Base-by-base conservation (phyloP, 306 rosid species). In the Crataegus laevigata region DNA sequence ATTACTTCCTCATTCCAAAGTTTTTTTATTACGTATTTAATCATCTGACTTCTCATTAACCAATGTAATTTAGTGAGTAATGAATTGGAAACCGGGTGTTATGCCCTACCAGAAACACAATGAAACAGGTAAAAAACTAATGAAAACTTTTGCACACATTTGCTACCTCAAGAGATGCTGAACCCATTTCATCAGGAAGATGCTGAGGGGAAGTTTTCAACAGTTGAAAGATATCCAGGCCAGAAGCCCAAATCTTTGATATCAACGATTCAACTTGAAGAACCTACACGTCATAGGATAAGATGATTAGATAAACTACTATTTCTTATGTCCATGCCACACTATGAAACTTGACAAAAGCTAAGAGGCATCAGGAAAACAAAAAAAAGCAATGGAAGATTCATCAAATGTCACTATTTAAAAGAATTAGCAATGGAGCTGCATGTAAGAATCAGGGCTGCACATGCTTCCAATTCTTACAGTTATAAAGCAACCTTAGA, bases 251-350 rank as follows among this genome's bases (percentile, higher is more conserved):
- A 67, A 84, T 86, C 87, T 81, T 84, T 79, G 84, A 86, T 80
- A 90, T 77, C 75, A 90, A 66, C 28, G 89, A 84, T 79, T 87
- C 96, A 75, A 84, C 85, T 84, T 85, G 90, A 85, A 86, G 82
- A 78, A 89, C 96, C 98, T 94, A 84, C 66, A 71, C 29, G 85
- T 58, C 81, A 82, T 68, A 82, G 73, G 79, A 13, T 45, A 71
- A n/a, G 36, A 30, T 59, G 45, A 15, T 50, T 50, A 65, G 40
- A 24, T 12, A 5, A 65, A 50, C 29, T n/a, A 65, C 34, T 34
- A 24, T 50, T 54, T 58, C 4, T 10, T 2, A 64, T 22, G 8
- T 52, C 26, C 51, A 32, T 70, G 61, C 74, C 30, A 58, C 10
- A 26, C 14, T 34, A 28, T n/a, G 3, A 52, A 75, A 32, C 22